Evolutionary conservation across 2,329 filamentous ascomycete species (phyloP).

Genomic region (Aspergillus hiratsukae): DNA sequence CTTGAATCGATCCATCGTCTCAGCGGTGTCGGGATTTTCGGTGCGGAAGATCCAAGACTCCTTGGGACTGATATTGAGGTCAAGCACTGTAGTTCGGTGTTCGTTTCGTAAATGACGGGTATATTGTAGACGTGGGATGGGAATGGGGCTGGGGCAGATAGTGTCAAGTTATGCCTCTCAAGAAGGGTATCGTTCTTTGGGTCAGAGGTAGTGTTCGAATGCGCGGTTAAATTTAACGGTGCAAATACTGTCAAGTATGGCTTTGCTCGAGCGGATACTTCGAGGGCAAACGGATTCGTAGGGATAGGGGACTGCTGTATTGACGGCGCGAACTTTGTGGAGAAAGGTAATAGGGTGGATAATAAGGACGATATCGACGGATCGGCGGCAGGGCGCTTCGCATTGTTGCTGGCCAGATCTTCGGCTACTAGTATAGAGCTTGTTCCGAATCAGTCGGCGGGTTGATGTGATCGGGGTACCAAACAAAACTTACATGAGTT

Average conservation of each 20-base stretch:
- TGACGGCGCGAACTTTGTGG: slow-evolving; percentile 22
- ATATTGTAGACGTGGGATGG: slow-evolving; percentile 30
- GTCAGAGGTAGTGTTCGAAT: slow-evolving; percentile 23
- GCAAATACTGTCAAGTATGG: slow-evolving; percentile 69
- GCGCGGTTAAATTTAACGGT: slow-evolving; percentile 53
- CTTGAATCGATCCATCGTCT: slow-evolving; percentile 33
- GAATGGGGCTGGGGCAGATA: slow-evolving; percentile 35
- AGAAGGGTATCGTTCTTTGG: slow-evolving; percentile 16
- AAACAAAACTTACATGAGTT: slow-evolving; percentile 29
- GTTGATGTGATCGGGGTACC: neutral
- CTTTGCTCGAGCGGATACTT: slow-evolving; percentile 51
- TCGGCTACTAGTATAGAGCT: slow-evolving; percentile 30
- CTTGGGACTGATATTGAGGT: slow-evolving; percentile 28
- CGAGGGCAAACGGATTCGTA: slow-evolving; percentile 63
- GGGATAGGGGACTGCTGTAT: slow-evolving; percentile 38
- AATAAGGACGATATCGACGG: slow-evolving; percentile 33
- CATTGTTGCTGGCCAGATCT: slow-evolving; percentile 22
- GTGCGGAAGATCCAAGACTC: slow-evolving; percentile 9
- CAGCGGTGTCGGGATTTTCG: slow-evolving; percentile 26
- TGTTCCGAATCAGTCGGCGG: slow-evolving; percentile 13
- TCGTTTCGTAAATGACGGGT: slow-evolving; percentile 31
- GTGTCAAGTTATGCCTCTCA: slow-evolving; percentile 33
- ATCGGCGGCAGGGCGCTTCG: slow-evolving; percentile 17
- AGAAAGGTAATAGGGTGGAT: slow-evolving; percentile 40
- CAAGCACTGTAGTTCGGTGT: slow-evolving; percentile 32